Conservation (phyloP, 495 filamentous ascomycete species). For the Penicillium malachiteum region DNA sequence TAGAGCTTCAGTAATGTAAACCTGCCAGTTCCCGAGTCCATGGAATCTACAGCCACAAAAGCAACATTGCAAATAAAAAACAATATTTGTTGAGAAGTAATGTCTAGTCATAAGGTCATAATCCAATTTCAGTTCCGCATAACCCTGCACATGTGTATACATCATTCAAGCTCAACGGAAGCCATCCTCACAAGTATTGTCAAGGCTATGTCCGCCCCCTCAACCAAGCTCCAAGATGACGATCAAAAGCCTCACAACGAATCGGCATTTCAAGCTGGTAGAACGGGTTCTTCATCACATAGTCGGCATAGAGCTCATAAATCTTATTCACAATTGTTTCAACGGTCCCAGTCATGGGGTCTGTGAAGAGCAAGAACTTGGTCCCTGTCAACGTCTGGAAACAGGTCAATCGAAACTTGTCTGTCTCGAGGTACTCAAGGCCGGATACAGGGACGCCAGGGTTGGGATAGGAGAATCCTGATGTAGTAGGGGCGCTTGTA, state of each 20-base stretch:
- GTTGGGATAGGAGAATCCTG: conserved; percentile 44
- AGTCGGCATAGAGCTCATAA: conserved; percentile 95
- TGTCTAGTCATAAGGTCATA: conserved; percentile 31
- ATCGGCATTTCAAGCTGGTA: conserved; percentile 98
- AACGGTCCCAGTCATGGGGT: conserved; percentile 84
- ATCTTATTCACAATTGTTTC: conserved; percentile 77
- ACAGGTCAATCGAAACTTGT: conserved; percentile 89
- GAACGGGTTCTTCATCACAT: conserved; percentile 99
- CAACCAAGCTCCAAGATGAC: conserved; percentile 62
- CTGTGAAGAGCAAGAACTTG: conserved; percentile 94
- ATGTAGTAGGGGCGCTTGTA: conserved; percentile 24
- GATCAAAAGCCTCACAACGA: conserved; percentile 89
- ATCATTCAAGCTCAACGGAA: too few relatives aligned
- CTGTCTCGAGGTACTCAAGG: conserved; percentile 86
- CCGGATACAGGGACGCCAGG: conserved; percentile 56
- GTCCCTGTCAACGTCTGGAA: conserved; percentile 92
- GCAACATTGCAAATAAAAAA: background rate
- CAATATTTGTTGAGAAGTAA: conserved; percentile 10
- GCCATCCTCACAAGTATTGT: background rate
- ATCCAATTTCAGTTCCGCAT: conserved; percentile 12
- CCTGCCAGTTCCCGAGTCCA: conserved; percentile 8
- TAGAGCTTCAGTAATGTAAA: conserved; percentile 4
- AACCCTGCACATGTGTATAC: background rate
- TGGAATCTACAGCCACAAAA: conserved; percentile 2
- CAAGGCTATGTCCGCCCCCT: conserved; percentile 32